Evolutionary conservation across 306 rosid species (phyloP).

Genomic region (Vigna angularis): DNA sequence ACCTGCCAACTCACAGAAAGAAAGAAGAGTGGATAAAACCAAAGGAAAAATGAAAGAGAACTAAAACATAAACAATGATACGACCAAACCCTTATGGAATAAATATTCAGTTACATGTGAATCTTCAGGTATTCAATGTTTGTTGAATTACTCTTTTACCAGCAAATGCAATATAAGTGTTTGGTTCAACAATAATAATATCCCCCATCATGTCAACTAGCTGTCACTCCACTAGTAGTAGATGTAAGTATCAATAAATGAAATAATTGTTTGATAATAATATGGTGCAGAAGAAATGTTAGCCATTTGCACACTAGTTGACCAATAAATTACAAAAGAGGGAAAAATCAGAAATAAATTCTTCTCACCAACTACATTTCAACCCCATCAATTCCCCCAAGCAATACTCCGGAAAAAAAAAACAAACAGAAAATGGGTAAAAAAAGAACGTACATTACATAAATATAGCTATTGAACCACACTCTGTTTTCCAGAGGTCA

Average conservation of each 20-base stretch:
- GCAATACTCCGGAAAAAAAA: background rate
- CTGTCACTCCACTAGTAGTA: too few species aligned
- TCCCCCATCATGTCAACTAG: background rate
- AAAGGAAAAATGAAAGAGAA: background rate
- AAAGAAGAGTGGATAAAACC: background rate
- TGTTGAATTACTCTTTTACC: background rate
- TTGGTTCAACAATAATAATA: background rate
- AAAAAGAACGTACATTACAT: background rate
- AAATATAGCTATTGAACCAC: conserved; percentile 27
- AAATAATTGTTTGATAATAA: too few species aligned
- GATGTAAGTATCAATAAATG: too few species aligned
- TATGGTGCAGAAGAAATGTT: too few species aligned
- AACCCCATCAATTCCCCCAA: background rate
- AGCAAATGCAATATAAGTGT: background rate
- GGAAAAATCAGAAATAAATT: background rate
- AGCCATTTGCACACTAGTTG: background rate
- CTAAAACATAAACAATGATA: conserved; percentile 2
- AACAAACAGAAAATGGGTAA: background rate
- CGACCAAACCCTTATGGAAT: background rate
- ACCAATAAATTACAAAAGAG: conserved; percentile 12
- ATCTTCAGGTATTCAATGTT: background rate
- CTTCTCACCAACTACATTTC: conserved; percentile 22
- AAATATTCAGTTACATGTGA: too few species aligned
- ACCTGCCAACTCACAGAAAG: conserved; percentile 59
- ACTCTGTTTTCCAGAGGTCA: conserved; percentile 17